Percentiles rank a stretch among this genome's conserved stretches.
Conservation (phyloP, 495 filamentous ascomycete genomes). For the Aeminium ludgeri region DNA sequence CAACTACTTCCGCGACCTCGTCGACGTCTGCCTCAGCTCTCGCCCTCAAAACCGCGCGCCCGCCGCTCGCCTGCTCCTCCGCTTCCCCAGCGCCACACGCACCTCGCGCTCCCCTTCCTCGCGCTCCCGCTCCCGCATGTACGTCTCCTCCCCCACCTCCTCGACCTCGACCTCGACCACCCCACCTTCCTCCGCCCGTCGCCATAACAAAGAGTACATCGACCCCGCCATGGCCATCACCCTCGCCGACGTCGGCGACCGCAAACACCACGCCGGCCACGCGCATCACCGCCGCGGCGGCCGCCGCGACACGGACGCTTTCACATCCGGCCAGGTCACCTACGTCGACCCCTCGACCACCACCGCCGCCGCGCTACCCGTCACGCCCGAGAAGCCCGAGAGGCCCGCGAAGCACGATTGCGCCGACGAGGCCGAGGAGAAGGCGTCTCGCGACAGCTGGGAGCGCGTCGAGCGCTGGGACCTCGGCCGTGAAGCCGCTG, state of each 20-base stretch:
- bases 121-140: constrained; percentile 1
- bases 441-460: too few species aligned
- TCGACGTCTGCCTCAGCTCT: constrained; percentile 18
- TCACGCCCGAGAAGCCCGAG: too few species aligned
- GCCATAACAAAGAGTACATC: constrained; percentile 24
- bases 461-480: too few species aligned
- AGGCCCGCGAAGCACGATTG: too few species aligned
- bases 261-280: too few species aligned
- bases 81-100: constrained; percentile 18
- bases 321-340: constrained; percentile 17
- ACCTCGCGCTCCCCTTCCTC: constrained; percentile 4
- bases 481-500: too few species aligned
- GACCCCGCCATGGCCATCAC: constrained; percentile 20
- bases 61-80: constrained; percentile 17
- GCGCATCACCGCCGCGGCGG: neutral
- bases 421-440: too few species aligned
- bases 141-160: neutral
- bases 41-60: constrained; percentile 14
- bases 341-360: constrained; percentile 16
- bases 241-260: constrained; percentile 19
- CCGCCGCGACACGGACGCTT: constrained; percentile 9
- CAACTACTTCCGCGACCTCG: constrained; percentile 18
- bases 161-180: constrained; percentile 17
- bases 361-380: too few species aligned
- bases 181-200: too few species aligned